phyloP scores from a whole-genome alignment of 306 rosid genomes.

The Dalbergia cochinchinensis region DNA sequence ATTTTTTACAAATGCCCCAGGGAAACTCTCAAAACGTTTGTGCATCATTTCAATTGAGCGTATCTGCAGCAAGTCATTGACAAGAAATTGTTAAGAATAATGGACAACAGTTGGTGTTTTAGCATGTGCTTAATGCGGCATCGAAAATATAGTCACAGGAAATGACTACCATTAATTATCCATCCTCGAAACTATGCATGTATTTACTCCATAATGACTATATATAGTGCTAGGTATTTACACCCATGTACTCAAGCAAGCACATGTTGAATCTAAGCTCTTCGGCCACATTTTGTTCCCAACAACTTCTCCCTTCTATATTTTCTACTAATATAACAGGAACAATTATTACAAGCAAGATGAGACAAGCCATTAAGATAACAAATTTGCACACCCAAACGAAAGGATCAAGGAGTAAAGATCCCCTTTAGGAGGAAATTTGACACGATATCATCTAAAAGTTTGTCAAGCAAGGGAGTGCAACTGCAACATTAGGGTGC shows the following conservation, averaged over 20 bases:
- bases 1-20: constrained; percentile 80
- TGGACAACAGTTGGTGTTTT: too few relatives aligned
- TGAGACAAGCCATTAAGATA: constrained; percentile 19
- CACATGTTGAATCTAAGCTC: too few relatives aligned
- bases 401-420: constrained; percentile 3
- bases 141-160: too few relatives aligned
- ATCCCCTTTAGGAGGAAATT: not conserved
- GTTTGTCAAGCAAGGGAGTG: constrained; percentile 18
- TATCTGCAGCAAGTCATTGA: constrained; percentile 66
- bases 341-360: constrained; percentile 33
- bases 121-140: too few relatives aligned
- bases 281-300: too few relatives aligned
- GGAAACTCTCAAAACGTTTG: constrained; percentile 97
- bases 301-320: too few relatives aligned
- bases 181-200: too few relatives aligned
- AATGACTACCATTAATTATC: too few relatives aligned
- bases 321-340: too few relatives aligned
- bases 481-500: not conserved
- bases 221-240: too few relatives aligned
- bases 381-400: not conserved
- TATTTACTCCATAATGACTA: too few relatives aligned
- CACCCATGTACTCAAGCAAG: too few relatives aligned
- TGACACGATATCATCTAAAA: not conserved
- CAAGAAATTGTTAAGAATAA: not conserved
- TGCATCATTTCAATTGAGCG: constrained; percentile 98